phyloP scores from a whole-genome alignment of 306 rosid genomes.

The Pachyrhizus erosus region DNA sequence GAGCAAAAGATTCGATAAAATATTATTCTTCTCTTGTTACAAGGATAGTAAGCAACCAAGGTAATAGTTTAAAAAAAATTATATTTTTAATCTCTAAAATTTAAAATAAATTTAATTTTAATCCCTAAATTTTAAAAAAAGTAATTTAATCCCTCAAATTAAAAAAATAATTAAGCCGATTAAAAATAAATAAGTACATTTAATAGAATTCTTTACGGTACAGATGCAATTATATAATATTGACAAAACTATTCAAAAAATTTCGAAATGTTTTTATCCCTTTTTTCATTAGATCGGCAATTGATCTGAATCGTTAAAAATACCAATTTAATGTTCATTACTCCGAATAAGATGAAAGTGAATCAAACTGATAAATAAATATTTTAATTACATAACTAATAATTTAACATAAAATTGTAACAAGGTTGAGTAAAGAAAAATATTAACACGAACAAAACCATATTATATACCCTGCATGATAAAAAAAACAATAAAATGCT shows the following conservation, averaged over 20 bases:
- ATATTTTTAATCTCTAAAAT: no score
- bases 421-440: neutral
- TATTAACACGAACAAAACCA: neutral
- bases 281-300: neutral
- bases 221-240: neutral
- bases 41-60: no score
- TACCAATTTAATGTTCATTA: neutral
- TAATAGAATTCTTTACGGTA: neutral
- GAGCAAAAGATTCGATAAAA: neutral
- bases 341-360: neutral
- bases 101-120: no score
- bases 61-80: no score
- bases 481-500: neutral
- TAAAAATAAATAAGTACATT: no score
- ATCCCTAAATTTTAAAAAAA: no score
- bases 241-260: neutral
- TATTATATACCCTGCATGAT: neutral
- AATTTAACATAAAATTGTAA: neutral
- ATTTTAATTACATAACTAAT: neutral
- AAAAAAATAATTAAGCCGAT: no score
- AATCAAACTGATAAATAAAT: neutral
- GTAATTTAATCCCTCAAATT: no score
- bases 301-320: neutral
- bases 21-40: no score
- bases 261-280: neutral